Evolutionary conservation across 192 early-diverging fungal genomes (phyloP).

Genomic region (Tieghemiomyces parasiticus): DNA sequence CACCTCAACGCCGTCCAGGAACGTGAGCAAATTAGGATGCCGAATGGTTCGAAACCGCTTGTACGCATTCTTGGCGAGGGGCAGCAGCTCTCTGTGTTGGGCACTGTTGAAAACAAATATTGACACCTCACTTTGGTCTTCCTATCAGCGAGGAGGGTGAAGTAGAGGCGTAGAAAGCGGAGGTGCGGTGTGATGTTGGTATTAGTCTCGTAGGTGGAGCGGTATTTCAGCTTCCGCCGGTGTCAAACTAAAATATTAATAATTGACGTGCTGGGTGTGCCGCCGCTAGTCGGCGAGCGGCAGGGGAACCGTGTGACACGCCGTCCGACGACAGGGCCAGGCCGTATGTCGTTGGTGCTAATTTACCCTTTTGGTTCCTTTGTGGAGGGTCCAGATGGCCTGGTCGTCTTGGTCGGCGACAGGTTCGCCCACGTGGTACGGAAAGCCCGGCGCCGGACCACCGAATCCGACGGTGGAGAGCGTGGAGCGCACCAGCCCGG

Average conservation of each 20-base stretch:
- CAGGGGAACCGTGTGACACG: no score
- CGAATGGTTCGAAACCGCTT: slow-evolving; percentile 76
- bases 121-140: slow-evolving; percentile 47
- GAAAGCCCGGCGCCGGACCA: background rate
- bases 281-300: no score
- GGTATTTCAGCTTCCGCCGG: no score
- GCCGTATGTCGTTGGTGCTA: no score
- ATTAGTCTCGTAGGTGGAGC: no score
- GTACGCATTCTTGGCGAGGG: slow-evolving; percentile 77
- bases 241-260: no score
- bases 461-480: slow-evolving; percentile 7
- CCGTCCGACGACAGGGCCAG: no score
- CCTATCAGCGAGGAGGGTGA: no score
- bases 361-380: slow-evolving; percentile 46
- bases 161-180: no score
- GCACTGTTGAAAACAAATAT: slow-evolving; percentile 74
- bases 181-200: no score
- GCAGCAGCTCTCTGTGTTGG: slow-evolving; percentile 47
- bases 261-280: no score
- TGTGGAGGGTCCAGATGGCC: slow-evolving; percentile 19
- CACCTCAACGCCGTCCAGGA: slow-evolving; percentile 81
- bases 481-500: slow-evolving; percentile 9
- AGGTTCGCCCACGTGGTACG: slow-evolving; percentile 1
- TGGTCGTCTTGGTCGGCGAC: background rate
- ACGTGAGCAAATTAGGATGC: slow-evolving; percentile 75